Evolutionary conservation across 2,329 filamentous ascomycete species (phyloP), one percentile per base, ranked within the genome.

Genomic region (Annulohypoxylon truncatum): DNA sequence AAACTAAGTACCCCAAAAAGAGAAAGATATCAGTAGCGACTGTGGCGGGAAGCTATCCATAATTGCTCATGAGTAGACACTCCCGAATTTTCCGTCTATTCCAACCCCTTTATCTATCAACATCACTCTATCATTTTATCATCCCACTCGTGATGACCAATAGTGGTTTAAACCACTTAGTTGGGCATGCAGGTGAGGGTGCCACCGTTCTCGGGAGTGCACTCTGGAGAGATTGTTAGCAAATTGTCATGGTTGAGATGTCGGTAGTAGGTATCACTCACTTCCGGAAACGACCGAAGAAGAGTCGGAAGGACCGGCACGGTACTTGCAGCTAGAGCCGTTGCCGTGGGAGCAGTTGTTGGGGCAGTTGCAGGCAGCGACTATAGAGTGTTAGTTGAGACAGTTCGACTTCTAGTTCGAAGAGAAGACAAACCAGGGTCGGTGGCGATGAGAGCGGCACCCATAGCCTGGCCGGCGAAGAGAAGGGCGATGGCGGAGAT

Each of bases 401-500:
- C 2, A 24, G 2, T 20, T 20, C 12, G n/a, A n/a, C 1, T 47
- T 48, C 20, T 12, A 22, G 24, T 33, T 47, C 9, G 48, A 53
- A 15, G 13, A 4, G 22, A 12, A 38, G 29, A 61, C 58, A 7
- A 38, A 63, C 60, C 46, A 12, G 60, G 9, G 52, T 63, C 60
- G 12, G 26, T 38, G 28, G 60, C 60, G 13, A 46, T 58, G 13
- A 62, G 29, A 7, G 52, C 52, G 2, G 47, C 40, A 13, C 62
- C 52, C 52, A 61, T 61, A 18, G 62, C 44, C 52, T 65, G 56
- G 20, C 52, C 47, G 35, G 62, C 62, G 40, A 65, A 61, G 46
- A 61, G 62, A 38, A 61, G 20, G 20, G 46, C 46, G 15, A 61
- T 8, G 31, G 57, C 52, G 51, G 51, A 61, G 47, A 65, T 6